These are phyloP conservation scores for Candida sp. DNA, from an alignment of 1,139 yeast genomes.

Conservation along the genomic window DNA sequence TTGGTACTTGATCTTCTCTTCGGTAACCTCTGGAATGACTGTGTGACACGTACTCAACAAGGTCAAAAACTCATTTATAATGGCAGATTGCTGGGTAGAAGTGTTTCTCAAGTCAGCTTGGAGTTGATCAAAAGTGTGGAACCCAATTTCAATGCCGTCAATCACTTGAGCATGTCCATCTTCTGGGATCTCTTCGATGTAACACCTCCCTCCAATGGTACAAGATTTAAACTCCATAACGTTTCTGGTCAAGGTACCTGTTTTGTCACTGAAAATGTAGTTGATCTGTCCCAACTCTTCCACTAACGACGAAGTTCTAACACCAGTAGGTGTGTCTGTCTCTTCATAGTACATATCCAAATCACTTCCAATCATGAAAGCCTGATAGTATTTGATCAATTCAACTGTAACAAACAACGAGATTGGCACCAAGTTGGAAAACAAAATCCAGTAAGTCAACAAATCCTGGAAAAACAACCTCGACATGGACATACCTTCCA, in stretches of 20 bases:
- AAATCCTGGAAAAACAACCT: conserved; percentile 83
- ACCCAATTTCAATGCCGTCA: conserved; percentile 87
- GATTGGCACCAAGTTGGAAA: conserved; percentile 95
- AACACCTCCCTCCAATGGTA: conserved; percentile 91
- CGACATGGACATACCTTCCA: conserved; percentile 72
- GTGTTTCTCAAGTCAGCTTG: conserved; percentile 50
- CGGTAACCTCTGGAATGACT: conserved; percentile 88
- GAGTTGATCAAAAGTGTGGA: conserved; percentile 71
- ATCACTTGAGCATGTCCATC: conserved; percentile 73
- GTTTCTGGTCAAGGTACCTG: conserved; percentile 94
- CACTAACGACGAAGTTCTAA: conserved; percentile 92
- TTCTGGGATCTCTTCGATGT: conserved; percentile 89
- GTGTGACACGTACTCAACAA: conserved; percentile 95
- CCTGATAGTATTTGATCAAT: conserved; percentile 93
- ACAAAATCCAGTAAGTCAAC: conserved; percentile 94
- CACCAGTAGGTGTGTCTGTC: conserved; percentile 93
- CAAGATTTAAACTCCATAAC: conserved; percentile 98
- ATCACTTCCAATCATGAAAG: conserved; percentile 91
- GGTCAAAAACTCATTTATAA: conserved; percentile 83
- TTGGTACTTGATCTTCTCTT: conserved; percentile 82
- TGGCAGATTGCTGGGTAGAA: conserved; percentile 53
- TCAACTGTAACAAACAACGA: conserved; percentile 96
- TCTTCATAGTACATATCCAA: conserved; percentile 89
- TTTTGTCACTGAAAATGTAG: conserved; percentile 94
- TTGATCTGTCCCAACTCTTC: conserved; percentile 98